Evolutionary conservation across 805 yeast species (phyloP).

Genomic region (Starmerella potacharoeniae): DNA sequence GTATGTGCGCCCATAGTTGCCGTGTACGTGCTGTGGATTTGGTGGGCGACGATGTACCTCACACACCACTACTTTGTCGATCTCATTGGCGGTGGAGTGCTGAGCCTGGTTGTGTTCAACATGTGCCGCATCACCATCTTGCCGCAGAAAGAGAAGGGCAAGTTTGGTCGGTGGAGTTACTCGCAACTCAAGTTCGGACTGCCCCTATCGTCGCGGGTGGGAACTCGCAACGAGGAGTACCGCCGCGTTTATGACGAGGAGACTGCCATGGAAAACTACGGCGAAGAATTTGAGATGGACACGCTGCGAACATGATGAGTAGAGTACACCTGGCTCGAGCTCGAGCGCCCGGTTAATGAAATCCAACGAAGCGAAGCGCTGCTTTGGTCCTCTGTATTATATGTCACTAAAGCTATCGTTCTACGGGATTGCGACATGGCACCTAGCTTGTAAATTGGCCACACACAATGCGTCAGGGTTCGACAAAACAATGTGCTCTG

Average conservation of each 20-base stretch:
- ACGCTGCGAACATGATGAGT: background rate
- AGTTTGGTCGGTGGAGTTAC: slow-evolving; percentile 34
- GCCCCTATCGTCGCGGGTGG: background rate
- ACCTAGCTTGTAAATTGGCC: too few species aligned
- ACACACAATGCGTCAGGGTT: too few species aligned
- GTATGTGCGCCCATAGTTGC: slow-evolving; percentile 51
- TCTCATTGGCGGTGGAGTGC: slow-evolving; percentile 83
- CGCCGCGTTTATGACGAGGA: background rate
- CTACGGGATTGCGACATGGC: too few species aligned
- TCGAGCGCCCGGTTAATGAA: background rate
- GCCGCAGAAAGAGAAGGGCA: slow-evolving; percentile 39
- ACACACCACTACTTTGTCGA: slow-evolving; percentile 95
- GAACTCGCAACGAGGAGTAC: background rate
- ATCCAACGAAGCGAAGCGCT: background rate
- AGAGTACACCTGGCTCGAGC: background rate
- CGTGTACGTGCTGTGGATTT: slow-evolving; percentile 77
- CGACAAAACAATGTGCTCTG: too few species aligned
- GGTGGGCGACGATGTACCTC: slow-evolving; percentile 98
- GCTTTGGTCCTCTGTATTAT: background rate
- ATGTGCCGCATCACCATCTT: slow-evolving; percentile 52
- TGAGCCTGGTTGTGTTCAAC: slow-evolving; percentile 59
- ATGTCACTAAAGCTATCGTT: background rate
- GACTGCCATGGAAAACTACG: slow-evolving; percentile 10
- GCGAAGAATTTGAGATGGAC: slow-evolving; percentile 16
- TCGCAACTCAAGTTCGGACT: slow-evolving; percentile 29